Percentiles rank a stretch among this genome's conserved stretches.
These are phyloP conservation scores for Artemisia annua DNA, from an alignment of 129 eudicot species.

Conservation along the genomic window DNA sequence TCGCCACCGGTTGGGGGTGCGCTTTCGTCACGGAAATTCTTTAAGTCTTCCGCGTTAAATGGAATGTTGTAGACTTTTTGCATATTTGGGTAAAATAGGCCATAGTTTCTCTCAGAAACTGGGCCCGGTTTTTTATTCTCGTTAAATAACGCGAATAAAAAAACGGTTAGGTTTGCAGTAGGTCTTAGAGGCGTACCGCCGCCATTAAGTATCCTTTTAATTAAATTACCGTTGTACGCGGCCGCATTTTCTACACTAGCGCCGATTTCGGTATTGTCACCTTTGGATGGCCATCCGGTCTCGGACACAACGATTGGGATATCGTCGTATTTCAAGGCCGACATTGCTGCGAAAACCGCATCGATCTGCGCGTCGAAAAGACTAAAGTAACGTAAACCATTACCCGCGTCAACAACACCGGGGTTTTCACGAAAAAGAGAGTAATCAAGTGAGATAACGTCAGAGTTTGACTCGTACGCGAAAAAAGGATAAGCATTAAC, in stretches of 20 bases:
- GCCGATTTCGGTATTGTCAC: constrained; percentile 69
- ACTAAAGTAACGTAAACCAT: constrained; percentile 68
- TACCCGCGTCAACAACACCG: constrained; percentile 72
- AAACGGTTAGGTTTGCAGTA: constrained; percentile 73
- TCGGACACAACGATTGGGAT: constrained; percentile 63
- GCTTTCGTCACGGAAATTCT: constrained; percentile 27
- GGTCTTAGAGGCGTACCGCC: constrained; percentile 88
- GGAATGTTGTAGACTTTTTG: constrained; percentile 73
- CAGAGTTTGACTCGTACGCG: constrained; percentile 76
- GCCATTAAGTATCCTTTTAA: constrained; percentile 62
- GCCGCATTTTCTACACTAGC: constrained; percentile 76
- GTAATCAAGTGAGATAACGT: constrained; percentile 77
- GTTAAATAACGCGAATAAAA: constrained; percentile 79
- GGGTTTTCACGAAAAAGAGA: constrained; percentile 77
- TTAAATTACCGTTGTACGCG: constrained; percentile 69
- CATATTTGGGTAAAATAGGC: constrained; percentile 74
- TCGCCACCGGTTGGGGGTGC: constrained; percentile 43
- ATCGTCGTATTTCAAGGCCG: constrained; percentile 70
- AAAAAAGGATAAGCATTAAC: constrained; percentile 88
- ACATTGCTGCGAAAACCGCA: constrained; percentile 90
- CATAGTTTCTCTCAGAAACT: constrained; percentile 77
- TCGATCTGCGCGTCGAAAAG: constrained; percentile 93
- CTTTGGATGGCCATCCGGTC: constrained; percentile 98
- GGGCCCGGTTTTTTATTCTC: constrained; percentile 83
- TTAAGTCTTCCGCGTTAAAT: constrained; percentile 61